Base-by-base conservation (phyloP, 2,329 filamentous ascomycete genomes). In the Delphinella strobiligena region DNA sequence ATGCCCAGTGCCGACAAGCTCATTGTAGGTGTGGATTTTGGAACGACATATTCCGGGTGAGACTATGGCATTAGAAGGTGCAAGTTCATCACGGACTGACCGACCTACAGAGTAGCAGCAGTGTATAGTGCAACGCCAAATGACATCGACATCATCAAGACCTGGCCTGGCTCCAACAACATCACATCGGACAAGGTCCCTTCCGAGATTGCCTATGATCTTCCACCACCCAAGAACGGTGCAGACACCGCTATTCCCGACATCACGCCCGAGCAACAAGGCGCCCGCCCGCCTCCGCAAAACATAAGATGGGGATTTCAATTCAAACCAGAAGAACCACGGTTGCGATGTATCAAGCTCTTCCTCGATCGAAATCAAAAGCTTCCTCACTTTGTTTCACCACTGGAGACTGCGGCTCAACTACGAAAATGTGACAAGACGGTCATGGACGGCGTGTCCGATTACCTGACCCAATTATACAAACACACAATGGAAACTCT, bases 131-230 rank as follows among this genome's bases (percentile, higher is more conserved):
- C 37, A 3, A 84, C 75, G 1, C 82, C 82, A 9, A 82, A 88
- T 57, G 82, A 87, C 56, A 69, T 88, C 43, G 82, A 88, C 55
- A 85, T 88, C 52, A 86, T 88, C 64, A 87, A 87, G 64, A 80
- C 75, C 39, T 89, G 83, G 83, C 82, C 83, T 1, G 83, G 83
- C 19, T 81, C 82, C 24, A 88, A 88, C 54, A 82, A 82, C 52
- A 86, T 88, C 61, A 88, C 83, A 12, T 87, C 81, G 30, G 83
- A 89, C 66, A 89, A 89, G 66, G 82, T 88, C 2, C 83, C 83
- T 1, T 87, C 82, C n/a, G 82, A 88, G 58, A 81, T 88, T 45
- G 62, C 68, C 41, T 79, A 81, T 38, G 40, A 42, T 5, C 32
- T 27, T 5, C 9, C 31, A 30, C 30, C 32, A 11, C 9, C 24